Evolutionary conservation across 73 alveolate species (phyloP).

Genomic region (Strombidium stylifer): DNA sequence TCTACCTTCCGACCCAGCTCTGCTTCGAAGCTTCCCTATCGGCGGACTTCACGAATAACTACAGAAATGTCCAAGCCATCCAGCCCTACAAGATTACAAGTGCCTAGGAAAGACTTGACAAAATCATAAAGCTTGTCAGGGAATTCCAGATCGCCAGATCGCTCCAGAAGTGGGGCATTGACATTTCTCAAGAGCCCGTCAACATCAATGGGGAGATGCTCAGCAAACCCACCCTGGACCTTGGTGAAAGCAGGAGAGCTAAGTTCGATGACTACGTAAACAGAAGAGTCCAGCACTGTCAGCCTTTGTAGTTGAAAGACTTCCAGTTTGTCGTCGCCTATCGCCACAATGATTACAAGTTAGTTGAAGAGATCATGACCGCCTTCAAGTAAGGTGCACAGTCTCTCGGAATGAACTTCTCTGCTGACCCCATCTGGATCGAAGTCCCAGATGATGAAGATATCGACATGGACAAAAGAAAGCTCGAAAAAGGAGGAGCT

Average conservation of each 20-base stretch:
- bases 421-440: no score
- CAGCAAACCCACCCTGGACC: conserved; percentile 1
- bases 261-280: conserved; percentile 6
- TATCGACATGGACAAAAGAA: no score
- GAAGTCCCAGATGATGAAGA: no score
- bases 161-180: conserved; percentile 17
- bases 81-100: conserved; percentile 2
- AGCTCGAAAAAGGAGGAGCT: no score
- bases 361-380: conserved; percentile 11
- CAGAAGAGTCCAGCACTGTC: neutral
- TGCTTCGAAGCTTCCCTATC: conserved; percentile 83
- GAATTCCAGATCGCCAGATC: neutral
- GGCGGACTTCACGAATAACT: conserved; percentile 65
- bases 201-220: conserved; percentile 8
- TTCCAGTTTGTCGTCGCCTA: conserved; percentile 26
- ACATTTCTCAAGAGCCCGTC: conserved; percentile 8
- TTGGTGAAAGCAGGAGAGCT: neutral
- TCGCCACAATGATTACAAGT: conserved; percentile 10
- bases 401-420: no score
- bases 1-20: conserved; percentile 79
- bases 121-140: neutral
- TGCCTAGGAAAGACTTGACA: conserved; percentile 5
- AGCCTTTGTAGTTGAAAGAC: conserved; percentile 4
- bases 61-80: conserved; percentile 13
- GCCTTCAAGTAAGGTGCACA: no score